Percentiles rank a stretch among this genome's conserved stretches.
Evolutionary conservation across 2,329 filamentous ascomycete genomes (phyloP).

Genomic region (Xylariales sp.): DNA sequence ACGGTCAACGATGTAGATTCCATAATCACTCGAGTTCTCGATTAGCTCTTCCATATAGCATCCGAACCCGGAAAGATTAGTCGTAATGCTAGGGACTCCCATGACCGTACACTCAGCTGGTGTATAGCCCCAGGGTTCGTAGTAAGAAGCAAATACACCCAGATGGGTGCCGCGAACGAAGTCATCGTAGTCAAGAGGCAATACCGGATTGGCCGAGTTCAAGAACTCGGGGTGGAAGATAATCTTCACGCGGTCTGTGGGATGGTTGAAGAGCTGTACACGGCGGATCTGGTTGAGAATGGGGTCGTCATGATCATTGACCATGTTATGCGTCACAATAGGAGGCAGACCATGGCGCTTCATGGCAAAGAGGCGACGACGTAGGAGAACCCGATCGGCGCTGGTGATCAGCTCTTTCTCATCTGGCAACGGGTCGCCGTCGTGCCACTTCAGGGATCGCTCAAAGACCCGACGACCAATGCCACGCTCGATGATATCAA

Average conservation of each 20-base stretch:
- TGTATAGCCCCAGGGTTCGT: constrained; percentile 98
- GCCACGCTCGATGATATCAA: constrained; percentile 86
- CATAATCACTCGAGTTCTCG: constrained; percentile 95
- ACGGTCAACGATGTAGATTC: constrained; percentile 97
- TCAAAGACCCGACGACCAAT: constrained; percentile 94
- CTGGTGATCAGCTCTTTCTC: constrained; percentile 93
- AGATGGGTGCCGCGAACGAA: constrained; percentile 96
- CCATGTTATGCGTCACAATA: constrained; percentile 98
- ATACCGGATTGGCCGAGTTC: constrained; percentile 89
- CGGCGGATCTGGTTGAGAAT: constrained; percentile 93
- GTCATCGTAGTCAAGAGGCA: constrained; percentile 96
- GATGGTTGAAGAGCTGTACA: constrained; percentile 95
- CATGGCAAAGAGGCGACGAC: constrained; percentile 91
- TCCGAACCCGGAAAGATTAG: constrained; percentile 94
- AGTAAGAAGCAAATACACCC: constrained; percentile 95
- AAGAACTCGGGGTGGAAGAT: constrained; percentile 98
- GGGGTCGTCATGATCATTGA: constrained; percentile 88
- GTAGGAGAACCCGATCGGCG: constrained; percentile 87
- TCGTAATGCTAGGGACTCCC: constrained; percentile 97
- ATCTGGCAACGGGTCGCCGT: constrained; percentile 87
- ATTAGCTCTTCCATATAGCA: constrained; percentile 99
- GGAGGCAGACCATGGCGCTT: constrained; percentile 86
- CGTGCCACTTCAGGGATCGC: constrained; percentile 90
- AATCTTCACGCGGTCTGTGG: constrained; percentile 91
- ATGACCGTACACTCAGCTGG: constrained; percentile 98